phyloP scores from a whole-genome alignment of 2,329 filamentous ascomycete genomes.

The Rhynchosporium graminicola region DNA sequence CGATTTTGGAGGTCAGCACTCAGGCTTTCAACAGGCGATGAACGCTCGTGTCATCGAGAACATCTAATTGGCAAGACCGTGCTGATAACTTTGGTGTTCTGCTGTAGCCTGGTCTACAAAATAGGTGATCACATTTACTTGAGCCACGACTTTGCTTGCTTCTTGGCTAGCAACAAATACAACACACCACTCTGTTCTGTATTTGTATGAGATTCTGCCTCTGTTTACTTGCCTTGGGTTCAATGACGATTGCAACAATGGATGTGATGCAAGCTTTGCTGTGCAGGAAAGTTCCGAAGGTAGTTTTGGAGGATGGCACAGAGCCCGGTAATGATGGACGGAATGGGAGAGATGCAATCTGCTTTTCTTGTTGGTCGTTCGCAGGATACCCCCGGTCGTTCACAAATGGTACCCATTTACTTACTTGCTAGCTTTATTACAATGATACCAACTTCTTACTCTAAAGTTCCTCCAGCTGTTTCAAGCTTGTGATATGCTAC shows the following conservation, averaged over 20 bases:
- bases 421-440: neutral
- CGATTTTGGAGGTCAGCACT: slow-evolving; percentile 56
- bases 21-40: slow-evolving; percentile 75
- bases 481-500: neutral
- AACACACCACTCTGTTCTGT: slow-evolving; percentile 8
- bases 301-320: neutral
- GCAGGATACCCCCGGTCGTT: slow-evolving; percentile 25
- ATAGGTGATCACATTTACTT: slow-evolving; percentile 14
- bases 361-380: slow-evolving; percentile 16
- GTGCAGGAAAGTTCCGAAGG: neutral
- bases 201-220: slow-evolving; percentile 12
- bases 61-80: slow-evolving; percentile 56
- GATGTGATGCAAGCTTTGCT: neutral
- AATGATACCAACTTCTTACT: slow-evolving; percentile 20
- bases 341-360: slow-evolving; percentile 3
- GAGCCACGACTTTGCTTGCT: neutral
- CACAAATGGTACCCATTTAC: slow-evolving; percentile 8
- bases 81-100: slow-evolving; percentile 23
- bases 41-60: slow-evolving; percentile 83
- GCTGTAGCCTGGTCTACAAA: slow-evolving; percentile 38
- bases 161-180: neutral
- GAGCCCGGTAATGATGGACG: slow-evolving; percentile 5
- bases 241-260: slow-evolving; percentile 9
- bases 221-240: neutral
- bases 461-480: neutral